A percentile compares a stretch with the other conserved stretches of the same genome.
phyloP scores from a whole-genome alignment of 345 rosid genomes.

The Boechera divaricarpa region DNA sequence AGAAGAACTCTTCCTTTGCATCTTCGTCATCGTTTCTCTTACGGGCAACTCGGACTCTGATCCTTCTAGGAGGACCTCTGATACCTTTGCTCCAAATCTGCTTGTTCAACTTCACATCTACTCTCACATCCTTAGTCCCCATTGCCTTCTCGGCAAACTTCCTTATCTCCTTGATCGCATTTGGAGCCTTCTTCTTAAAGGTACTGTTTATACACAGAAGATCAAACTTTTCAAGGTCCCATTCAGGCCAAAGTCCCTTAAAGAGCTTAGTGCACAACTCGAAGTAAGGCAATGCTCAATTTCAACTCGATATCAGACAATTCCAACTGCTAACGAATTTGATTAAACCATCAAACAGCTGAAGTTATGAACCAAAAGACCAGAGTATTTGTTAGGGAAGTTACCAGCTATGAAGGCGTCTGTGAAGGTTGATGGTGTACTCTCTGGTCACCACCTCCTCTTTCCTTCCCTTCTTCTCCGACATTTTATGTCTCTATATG shows the following conservation, averaged over 20 bases:
- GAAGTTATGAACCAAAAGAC: neutral
- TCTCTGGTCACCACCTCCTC: conserved; percentile 87
- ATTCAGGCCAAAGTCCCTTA: neutral
- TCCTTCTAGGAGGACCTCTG: conserved; percentile 69
- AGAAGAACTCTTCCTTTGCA: conserved; percentile 70
- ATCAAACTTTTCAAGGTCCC: neutral
- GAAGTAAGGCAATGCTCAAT: no score
- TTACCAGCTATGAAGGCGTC: conserved; percentile 74
- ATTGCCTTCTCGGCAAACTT: conserved; percentile 66
- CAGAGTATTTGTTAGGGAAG: neutral
- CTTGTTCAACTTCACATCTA: conserved; percentile 64
- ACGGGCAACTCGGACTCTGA: conserved; percentile 65
- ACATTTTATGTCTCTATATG: conserved; percentile 49
- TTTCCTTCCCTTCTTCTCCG: conserved; percentile 71
- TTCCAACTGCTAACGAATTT: no score
- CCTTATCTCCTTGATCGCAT: conserved; percentile 72
- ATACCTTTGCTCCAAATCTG: conserved; percentile 74
- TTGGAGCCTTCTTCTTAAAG: conserved; percentile 81
- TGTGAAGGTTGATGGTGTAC: conserved; percentile 56
- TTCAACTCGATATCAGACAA: no score
- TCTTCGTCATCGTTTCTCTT: conserved; percentile 74
- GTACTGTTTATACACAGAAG: conserved; percentile 47
- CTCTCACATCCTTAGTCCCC: conserved; percentile 48
- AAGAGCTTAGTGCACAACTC: neutral
- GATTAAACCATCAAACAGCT: neutral